Evolutionary conservation across 2,329 filamentous ascomycete species (phyloP), one percentile per base, ranked within the genome.

Genomic region (Lecanosticta acicola): DNA sequence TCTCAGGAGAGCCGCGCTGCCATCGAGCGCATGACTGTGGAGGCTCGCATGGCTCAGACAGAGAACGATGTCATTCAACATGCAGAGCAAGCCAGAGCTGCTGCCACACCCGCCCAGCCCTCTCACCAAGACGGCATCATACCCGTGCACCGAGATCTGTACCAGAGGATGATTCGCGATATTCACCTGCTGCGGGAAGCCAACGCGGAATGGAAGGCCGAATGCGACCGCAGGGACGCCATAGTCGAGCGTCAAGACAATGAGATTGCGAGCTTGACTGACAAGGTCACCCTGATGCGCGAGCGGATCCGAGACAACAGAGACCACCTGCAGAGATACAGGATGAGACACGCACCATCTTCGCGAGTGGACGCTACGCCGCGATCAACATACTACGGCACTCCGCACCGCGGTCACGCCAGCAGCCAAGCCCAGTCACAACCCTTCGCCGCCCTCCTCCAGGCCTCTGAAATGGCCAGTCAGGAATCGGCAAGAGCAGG

Each of bases 261-360:
- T 52, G 83, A 88, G 59, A 79, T 85, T 14, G 74, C 79, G 4
- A 73, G 74, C 42, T 70, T 94, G n/a, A 66, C 73, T 2, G 87
- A 94, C 59, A 85, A 93, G 61, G 85, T 88, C 45, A 75, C 81
- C 32, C 77, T 87, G 64, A 74, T 96, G 41, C 79, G 90, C 48
- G 86, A 83, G 51, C 83, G 91, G 16, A 94, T 97, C 53, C 81
- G 85, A 34, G 87, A 94, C 64, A 95, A 95, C 62, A 77, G 91
- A 51, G 86, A 94, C 62, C 89, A 94, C 61, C 82, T 94, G 61
- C 78, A 94, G 39, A 83, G 85, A 59, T 84, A 86, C 57, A 85
- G 87, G 1, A 52, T 58, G 66, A 18, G 29, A 47, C 41, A 39
- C 45, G 81, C 80, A 3, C 41, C 34, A 10, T 39, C 42, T 8